Percentiles rank a stretch among this genome's conserved stretches.
Evolutionary conservation across 169 alveolate species (phyloP).

Genomic region (Babesia caballi): DNA sequence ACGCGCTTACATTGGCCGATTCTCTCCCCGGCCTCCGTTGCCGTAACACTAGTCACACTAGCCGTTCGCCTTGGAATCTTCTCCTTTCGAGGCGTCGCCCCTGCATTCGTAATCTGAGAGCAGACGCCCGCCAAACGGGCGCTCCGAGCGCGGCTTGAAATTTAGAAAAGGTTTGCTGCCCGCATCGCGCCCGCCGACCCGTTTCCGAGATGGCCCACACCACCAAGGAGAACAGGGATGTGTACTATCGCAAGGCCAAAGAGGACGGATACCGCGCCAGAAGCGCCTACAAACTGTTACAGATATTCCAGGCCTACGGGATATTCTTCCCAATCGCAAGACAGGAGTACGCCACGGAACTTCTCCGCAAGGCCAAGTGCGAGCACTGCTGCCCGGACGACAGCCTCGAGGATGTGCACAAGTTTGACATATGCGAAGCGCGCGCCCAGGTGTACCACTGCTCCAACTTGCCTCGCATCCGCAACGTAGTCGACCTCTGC

Average conservation of each 20-base stretch:
- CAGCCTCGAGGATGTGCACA: constrained; percentile 15
- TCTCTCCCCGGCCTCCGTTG: no score
- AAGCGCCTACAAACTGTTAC: constrained; percentile 93
- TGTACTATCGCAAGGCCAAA: constrained; percentile 95
- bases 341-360: constrained; percentile 4
- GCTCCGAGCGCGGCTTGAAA: neutral
- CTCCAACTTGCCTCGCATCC: constrained; percentile 48
- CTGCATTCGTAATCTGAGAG: neutral
- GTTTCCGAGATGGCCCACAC: constrained; percentile 83
- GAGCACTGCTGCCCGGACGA: constrained; percentile 36
- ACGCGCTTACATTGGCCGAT: no score
- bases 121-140: neutral
- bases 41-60: no score
- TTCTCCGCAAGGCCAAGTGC: constrained; percentile 28
- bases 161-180: neutral
- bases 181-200: no score
- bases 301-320: constrained; percentile 90
- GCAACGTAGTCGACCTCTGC: constrained; percentile 94
- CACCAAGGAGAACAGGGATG: constrained; percentile 92
- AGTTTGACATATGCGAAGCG: constrained; percentile 22
- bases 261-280: constrained; percentile 96
- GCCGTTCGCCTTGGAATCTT: neutral
- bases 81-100: neutral
- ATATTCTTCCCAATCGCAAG: constrained; percentile 67
- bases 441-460: constrained; percentile 47